Base-by-base conservation (phyloP, 495 filamentous ascomycete species). In the Trichocladium uniseriatum region DNA sequence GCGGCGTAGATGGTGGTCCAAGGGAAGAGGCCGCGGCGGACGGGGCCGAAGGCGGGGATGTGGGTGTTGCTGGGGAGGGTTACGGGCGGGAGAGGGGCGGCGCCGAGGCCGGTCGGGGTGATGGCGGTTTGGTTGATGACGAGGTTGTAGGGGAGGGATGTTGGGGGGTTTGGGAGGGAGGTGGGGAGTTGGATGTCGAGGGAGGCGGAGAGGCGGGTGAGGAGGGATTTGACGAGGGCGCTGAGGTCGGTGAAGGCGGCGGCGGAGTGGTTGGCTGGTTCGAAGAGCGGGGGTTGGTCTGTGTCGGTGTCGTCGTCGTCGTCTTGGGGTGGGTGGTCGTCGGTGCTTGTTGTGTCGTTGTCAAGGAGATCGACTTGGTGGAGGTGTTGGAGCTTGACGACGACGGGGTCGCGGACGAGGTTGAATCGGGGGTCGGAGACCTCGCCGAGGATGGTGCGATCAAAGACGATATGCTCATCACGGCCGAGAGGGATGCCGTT, bases 391-490 rank as follows among this genome's bases (percentile, higher is more conserved):
- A 95, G 65, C 64, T 94, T 89, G 49, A 88, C 69, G 57, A 83
- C 74, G 20, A 81, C 66, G 20, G 77, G 66, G 65, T 95, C 88
- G 39, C 83, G 77, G 20, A 89, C 68, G 27, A 86, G 78, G 18
- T 83, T 86, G 60, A 96, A 96, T 35, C 87, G 78, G 11, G 88
- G 85, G 67, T 96, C 92, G 34, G 77, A 76, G 49, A 89, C 77
- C 43, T 83, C 81, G 51, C 81, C 79, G 42, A 94, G 76, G 31
- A 87, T 76, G 29, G 89, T 80, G 20, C 84, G 76, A n/a, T 80
- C 71, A 48, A 98, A 71, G 59, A 88, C 86, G 46, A 96, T 79
- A 59, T 83, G 88, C 69, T 98, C 92, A 56, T 95, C 89, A 49
- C 86, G 83, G 8, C 92, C 92, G 1, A 98, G 69, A 0, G 83